Percentiles rank a stretch among this genome's conserved stretches.
These are phyloP conservation scores for Casaregolazyma lundiana DNA, from an alignment of 1,139 yeast genomes.

Conservation along the genomic window DNA sequence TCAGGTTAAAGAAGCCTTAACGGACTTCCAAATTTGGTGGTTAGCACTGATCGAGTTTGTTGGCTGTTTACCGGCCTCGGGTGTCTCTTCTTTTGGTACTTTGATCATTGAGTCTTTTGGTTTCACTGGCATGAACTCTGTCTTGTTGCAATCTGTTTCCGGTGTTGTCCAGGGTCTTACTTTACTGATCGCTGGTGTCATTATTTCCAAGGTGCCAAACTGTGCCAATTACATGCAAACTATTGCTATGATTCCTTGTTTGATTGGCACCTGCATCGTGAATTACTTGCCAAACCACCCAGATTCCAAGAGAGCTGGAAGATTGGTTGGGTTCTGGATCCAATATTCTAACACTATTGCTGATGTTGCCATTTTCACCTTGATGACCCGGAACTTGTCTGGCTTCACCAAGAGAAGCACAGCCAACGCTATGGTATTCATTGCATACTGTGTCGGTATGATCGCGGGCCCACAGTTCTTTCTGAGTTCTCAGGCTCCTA, in stretches of 20 bases:
- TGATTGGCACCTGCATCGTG: too few species aligned
- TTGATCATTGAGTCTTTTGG: constrained; percentile 27
- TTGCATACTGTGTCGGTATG: constrained; percentile 54
- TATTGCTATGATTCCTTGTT: too few species aligned
- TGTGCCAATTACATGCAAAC: too few species aligned
- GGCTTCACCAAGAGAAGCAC: constrained; percentile 54
- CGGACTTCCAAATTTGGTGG: constrained; percentile 43
- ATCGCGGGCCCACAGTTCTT: constrained; percentile 54
- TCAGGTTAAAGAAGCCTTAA: constrained; percentile 16
- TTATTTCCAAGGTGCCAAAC: too few species aligned
- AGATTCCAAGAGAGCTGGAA: too few species aligned
- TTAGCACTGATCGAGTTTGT: constrained; percentile 39
- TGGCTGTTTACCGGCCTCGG: constrained; percentile 46
- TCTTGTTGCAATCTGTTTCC: constrained; percentile 25
- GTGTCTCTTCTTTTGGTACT: constrained; percentile 33
- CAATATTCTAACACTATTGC: too few species aligned
- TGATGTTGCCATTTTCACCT: too few species aligned
- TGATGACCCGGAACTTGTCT: constrained; percentile 49
- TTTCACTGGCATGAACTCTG: constrained; percentile 23
- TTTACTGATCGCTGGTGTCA: too few species aligned
- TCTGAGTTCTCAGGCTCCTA: constrained; percentile 45
- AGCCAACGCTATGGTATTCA: constrained; percentile 39
- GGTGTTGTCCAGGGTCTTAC: too few species aligned
- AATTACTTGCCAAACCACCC: too few species aligned
- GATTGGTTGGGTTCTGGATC: too few species aligned